Evolutionary conservation across 1,284 basidiomycete genomes (phyloP).

Genomic region (Gomphus bonarii): DNA sequence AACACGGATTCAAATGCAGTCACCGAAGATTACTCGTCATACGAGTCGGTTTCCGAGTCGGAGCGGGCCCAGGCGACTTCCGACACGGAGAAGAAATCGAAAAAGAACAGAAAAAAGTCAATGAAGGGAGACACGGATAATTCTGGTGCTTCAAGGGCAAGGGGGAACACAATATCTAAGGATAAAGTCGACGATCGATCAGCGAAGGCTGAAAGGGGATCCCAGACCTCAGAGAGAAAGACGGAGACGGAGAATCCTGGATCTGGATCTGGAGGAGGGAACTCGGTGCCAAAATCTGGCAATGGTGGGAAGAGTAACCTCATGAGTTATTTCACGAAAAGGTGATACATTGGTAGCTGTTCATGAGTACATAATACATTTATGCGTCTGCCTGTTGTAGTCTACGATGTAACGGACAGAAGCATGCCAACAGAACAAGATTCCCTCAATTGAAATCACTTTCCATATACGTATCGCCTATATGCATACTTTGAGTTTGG

Average conservation of each 20-base stretch:
- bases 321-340: slow-evolving; percentile 5
- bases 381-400: not conserved
- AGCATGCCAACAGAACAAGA: no score
- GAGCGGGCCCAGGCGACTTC: not conserved
- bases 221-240: not conserved
- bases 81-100: not conserved
- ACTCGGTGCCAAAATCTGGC: not conserved
- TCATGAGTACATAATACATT: not conserved
- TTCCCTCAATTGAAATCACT: no score
- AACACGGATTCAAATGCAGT: slow-evolving; percentile 28
- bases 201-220: not conserved
- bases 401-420: no score
- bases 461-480: no score
- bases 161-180: not conserved
- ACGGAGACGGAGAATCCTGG: not conserved
- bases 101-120: not conserved
- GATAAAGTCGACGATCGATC: not conserved
- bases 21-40: slow-evolving; percentile 67
- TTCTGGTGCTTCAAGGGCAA: not conserved
- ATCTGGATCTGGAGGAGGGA: not conserved
- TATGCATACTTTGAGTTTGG: no score
- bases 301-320: slow-evolving; percentile 1
- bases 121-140: not conserved
- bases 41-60: slow-evolving; percentile 47
- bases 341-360: not conserved